phyloP scores from a whole-genome alignment of 129 eudicot genomes.

The Flaveria trinervia region DNA sequence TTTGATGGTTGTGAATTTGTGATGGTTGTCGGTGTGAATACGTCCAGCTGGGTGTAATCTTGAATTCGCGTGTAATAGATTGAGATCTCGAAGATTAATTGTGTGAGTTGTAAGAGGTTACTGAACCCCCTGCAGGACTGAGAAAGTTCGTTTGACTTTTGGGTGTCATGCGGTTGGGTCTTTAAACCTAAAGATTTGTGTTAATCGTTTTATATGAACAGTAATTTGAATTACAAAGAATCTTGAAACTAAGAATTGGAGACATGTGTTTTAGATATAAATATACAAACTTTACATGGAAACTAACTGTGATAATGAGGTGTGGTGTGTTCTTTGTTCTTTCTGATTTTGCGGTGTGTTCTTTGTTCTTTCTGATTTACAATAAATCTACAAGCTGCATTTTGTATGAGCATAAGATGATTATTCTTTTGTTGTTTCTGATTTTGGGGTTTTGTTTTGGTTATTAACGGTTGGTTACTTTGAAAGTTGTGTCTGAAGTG shows the following conservation, averaged over 20 bases:
- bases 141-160: slow-evolving; percentile 11
- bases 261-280: not conserved
- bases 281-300: not conserved
- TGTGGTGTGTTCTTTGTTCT: not conserved
- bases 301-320: not conserved
- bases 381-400: not conserved
- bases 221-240: not conserved
- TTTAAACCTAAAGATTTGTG: slow-evolving; percentile 24
- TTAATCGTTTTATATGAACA: not conserved
- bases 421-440: slow-evolving; percentile 1
- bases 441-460: not conserved
- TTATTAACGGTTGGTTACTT: not conserved
- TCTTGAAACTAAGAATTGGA: not conserved
- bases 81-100: slow-evolving; percentile 25
- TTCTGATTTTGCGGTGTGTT: too few species aligned
- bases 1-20: not conserved
- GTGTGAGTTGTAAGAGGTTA: not conserved
- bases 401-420: not conserved
- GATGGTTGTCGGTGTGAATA: not conserved
- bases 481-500: not conserved
- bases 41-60: not conserved
- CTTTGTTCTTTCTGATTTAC: too few species aligned
- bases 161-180: not conserved
- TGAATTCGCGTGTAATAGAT: not conserved
- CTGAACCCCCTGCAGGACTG: not conserved